Evolutionary conservation across 73 alveolate genomes (phyloP).

Genomic region (Tetrahymena elliotti): DNA sequence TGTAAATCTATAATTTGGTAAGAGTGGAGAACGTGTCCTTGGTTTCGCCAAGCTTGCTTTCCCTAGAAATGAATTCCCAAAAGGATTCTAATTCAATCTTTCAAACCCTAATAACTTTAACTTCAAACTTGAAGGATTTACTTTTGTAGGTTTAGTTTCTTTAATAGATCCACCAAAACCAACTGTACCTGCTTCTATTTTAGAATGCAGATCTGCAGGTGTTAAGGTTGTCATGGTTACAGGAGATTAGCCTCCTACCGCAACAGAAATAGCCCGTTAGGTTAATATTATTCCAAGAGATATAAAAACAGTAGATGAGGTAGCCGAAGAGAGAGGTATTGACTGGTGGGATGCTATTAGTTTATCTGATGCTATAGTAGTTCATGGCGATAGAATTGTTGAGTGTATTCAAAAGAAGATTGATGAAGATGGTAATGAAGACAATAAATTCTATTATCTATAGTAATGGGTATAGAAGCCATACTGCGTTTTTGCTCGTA

Average conservation of each 20-base stretch:
- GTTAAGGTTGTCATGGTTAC: conserved; percentile 96
- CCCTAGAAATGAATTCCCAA: conserved; percentile 19
- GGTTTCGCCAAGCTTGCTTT: conserved; percentile 51
- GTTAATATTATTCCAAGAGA: conserved; percentile 61
- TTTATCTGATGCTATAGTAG: conserved; percentile 55
- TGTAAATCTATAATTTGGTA: conserved; percentile 49
- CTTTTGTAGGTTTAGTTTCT: conserved; percentile 83
- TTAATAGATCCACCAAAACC: conserved; percentile 94
- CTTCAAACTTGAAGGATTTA: conserved; percentile 47
- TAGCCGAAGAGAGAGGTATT: conserved; percentile 51
- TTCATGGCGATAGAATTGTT: conserved; percentile 65
- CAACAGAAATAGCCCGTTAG: conserved; percentile 92
- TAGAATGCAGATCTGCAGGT: conserved; percentile 87
- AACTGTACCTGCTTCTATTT: conserved; percentile 69
- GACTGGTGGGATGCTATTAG: conserved; percentile 59
- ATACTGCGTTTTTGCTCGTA: conserved; percentile 93
- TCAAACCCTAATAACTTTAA: conserved; percentile 21
- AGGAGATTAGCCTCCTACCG: conserved; percentile 94
- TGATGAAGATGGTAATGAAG: conserved; percentile 61
- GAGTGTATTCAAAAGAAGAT: conserved; percentile 42
- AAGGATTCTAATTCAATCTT: conserved; percentile 30
- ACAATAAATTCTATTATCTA: conserved; percentile 61
- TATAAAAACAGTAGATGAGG: conserved; percentile 46
- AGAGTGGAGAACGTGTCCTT: conserved; percentile 67
- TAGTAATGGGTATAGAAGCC: conserved; percentile 57